A percentile compares a stretch with the other conserved stretches of the same genome.
Conservation (phyloP, 495 filamentous ascomycete species). For the Xylaria acuta region DNA sequence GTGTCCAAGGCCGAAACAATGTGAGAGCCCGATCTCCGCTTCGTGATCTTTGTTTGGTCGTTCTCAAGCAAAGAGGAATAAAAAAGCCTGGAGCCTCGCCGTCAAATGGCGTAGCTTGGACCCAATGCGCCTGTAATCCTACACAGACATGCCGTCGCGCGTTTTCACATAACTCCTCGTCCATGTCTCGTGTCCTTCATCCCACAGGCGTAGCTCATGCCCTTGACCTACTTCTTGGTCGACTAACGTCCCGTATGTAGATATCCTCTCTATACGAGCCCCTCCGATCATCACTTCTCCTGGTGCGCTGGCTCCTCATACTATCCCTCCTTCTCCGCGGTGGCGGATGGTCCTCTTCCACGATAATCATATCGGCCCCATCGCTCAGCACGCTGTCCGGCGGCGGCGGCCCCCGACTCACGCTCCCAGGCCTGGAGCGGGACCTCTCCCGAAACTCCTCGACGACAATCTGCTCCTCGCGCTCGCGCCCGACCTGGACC, state of each 20-base stretch:
- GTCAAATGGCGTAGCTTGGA: neutral
- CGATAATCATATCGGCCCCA: constrained; percentile 54
- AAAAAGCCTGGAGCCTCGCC: neutral
- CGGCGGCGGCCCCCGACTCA: constrained; percentile 29
- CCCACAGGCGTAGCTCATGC: constrained; percentile 20
- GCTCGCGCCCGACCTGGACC: constrained; percentile 35
- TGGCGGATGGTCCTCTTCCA: constrained; percentile 51
- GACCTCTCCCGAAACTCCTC: constrained; percentile 40
- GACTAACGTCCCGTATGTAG: constrained; percentile 40
- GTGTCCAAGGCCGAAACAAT: neutral
- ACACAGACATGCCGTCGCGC: neutral
- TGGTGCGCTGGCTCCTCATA: constrained; percentile 38
- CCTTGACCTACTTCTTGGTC: constrained; percentile 37
- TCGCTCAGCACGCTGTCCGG: constrained; percentile 26
- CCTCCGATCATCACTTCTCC: constrained; percentile 43
- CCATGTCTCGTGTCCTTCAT: neutral
- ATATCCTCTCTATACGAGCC: constrained; percentile 41
- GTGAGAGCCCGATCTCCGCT: neutral
- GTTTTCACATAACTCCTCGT: constrained; percentile 1
- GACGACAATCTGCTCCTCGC: constrained; percentile 46
- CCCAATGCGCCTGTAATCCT: neutral
- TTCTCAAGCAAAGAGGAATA: neutral
- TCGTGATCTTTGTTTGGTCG: neutral
- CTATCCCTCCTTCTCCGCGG: constrained; percentile 37
- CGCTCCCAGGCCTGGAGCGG: constrained; percentile 25